These are phyloP conservation scores for Xylariaceae sp. DNA, from an alignment of 2,329 filamentous ascomycete genomes.

Conservation along the genomic window DNA sequence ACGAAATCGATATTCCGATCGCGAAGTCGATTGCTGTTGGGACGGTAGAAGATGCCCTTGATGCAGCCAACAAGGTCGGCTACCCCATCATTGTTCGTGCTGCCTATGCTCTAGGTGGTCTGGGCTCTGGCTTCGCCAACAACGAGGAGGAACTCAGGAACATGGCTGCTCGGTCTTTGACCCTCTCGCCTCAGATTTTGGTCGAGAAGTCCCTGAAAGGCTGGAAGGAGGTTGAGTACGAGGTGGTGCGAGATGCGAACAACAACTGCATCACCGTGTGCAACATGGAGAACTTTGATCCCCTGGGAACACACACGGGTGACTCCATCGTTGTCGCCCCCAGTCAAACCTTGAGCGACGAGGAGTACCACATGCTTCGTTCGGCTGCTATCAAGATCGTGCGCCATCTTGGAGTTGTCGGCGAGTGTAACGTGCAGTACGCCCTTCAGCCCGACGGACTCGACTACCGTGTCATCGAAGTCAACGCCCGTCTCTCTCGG, in stretches of 20 bases:
- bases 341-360: constrained; percentile 92
- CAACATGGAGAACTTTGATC: constrained; percentile 99
- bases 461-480: constrained; percentile 97
- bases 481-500: constrained; percentile 96
- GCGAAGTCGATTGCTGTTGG: constrained; percentile 91
- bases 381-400: constrained; percentile 98
- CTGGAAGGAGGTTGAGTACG: constrained; percentile 99
- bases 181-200: constrained; percentile 89
- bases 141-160: constrained; percentile 91
- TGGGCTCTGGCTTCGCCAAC: constrained; percentile 93
- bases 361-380: constrained; percentile 99
- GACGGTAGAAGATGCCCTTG: constrained; percentile 86
- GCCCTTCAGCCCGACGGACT: constrained; percentile 92
- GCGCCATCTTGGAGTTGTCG: constrained; percentile 91
- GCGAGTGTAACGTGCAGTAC: constrained; percentile 98
- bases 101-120: constrained; percentile 90
- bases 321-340: constrained; percentile 98
- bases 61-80: constrained; percentile 78
- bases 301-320: constrained; percentile 93
- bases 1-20: constrained; percentile 96
- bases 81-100: constrained; percentile 98
- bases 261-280: constrained; percentile 99
- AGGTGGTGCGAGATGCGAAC: constrained; percentile 91
- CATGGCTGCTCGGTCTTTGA: constrained; percentile 86
- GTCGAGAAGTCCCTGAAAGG: constrained; percentile 98